A percentile compares a stretch with the other conserved stretches of the same genome.
These are phyloP conservation scores for Paxillus ammoniavirescens DNA, from an alignment of 768 basidiomycete species.

Conservation along the genomic window DNA sequence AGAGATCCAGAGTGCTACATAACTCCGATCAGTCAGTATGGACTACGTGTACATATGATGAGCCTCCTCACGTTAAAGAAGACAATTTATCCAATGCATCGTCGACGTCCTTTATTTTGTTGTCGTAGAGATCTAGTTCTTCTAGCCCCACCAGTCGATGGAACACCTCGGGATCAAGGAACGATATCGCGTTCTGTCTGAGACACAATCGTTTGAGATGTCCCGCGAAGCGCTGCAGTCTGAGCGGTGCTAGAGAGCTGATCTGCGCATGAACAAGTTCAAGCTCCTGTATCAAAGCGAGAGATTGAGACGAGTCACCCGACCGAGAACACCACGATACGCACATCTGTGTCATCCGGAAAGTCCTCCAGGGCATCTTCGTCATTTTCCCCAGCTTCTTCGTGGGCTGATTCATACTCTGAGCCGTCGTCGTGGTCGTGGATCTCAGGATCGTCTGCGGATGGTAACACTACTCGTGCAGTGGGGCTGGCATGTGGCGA, in stretches of 20 bases:
- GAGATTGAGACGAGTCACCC: background rate
- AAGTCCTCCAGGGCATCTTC: slow-evolving; percentile 74
- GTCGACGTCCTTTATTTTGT: slow-evolving; percentile 77
- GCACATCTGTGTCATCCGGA: slow-evolving; percentile 82
- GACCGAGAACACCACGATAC: slow-evolving; percentile 19
- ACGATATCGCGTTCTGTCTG: slow-evolving; percentile 79
- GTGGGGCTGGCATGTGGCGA: slow-evolving; percentile 17
- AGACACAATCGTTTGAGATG: slow-evolving; percentile 76
- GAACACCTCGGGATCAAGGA: slow-evolving; percentile 73
- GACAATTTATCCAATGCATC: slow-evolving; percentile 58
- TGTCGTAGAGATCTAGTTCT: slow-evolving; percentile 95
- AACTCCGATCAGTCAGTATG: slow-evolving; percentile 3
- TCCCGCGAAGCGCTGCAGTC: slow-evolving; percentile 67
- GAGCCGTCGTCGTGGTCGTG: slow-evolving; percentile 24
- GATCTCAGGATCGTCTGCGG: slow-evolving; percentile 14
- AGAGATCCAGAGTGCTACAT: slow-evolving; percentile 80
- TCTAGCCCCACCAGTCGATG: slow-evolving; percentile 64
- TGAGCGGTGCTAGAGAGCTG: slow-evolving; percentile 62
- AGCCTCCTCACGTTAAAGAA: slow-evolving; percentile 51
- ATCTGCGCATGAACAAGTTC: slow-evolving; percentile 83
- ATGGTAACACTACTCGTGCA: slow-evolving; percentile 51
- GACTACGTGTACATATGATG: background rate
- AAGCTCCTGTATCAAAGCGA: slow-evolving; percentile 57
- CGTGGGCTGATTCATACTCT: slow-evolving; percentile 40
- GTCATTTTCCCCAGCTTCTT: slow-evolving; percentile 46